These are phyloP conservation scores for Yarrowia bubula DNA, from an alignment of 805 yeast genomes.

Conservation along the genomic window DNA sequence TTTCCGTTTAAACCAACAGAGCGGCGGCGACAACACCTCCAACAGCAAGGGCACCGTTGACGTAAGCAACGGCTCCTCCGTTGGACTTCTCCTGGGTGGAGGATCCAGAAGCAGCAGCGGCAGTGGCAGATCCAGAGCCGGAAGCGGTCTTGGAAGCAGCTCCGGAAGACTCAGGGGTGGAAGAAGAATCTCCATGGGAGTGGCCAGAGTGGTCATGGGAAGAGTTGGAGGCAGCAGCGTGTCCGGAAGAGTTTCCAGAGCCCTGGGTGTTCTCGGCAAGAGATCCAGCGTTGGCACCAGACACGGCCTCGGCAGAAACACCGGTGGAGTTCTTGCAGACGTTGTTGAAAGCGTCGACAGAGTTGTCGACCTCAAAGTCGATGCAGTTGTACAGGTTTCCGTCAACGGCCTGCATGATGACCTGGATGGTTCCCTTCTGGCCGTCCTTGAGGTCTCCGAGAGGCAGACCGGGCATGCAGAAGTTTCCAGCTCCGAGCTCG, in stretches of 20 bases:
- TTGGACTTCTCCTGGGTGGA: neutral
- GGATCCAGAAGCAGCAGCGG: slow-evolving; percentile 23
- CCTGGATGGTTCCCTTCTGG: slow-evolving; percentile 35
- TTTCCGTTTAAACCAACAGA: neutral
- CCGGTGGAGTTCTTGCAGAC: slow-evolving; percentile 34
- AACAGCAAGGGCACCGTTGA: slow-evolving; percentile 21
- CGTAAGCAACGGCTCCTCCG: neutral
- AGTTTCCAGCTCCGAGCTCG: slow-evolving; percentile 34
- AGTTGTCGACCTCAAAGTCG: slow-evolving; percentile 32
- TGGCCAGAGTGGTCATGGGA: neutral
- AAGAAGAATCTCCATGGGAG: neutral
- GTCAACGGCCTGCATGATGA: slow-evolving; percentile 33
- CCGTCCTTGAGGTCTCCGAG: slow-evolving; percentile 29
- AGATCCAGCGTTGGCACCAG: slow-evolving; percentile 31
- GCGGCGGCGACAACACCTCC: slow-evolving; percentile 27
- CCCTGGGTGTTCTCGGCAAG: slow-evolving; percentile 22
- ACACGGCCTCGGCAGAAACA: slow-evolving; percentile 31
- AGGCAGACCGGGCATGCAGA: slow-evolving; percentile 33
- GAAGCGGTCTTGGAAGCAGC: slow-evolving; percentile 29
- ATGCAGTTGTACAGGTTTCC: slow-evolving; percentile 38
- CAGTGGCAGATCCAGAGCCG: neutral
- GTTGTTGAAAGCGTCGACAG: slow-evolving; percentile 30
- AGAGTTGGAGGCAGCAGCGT: neutral
- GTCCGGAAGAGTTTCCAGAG: slow-evolving; percentile 13
- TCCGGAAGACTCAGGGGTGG: slow-evolving; percentile 29